Percentiles rank a stretch among this genome's conserved stretches.
These are phyloP conservation scores for Yarrowia sp. DNA, from an alignment of 805 yeast species.

Conservation along the genomic window DNA sequence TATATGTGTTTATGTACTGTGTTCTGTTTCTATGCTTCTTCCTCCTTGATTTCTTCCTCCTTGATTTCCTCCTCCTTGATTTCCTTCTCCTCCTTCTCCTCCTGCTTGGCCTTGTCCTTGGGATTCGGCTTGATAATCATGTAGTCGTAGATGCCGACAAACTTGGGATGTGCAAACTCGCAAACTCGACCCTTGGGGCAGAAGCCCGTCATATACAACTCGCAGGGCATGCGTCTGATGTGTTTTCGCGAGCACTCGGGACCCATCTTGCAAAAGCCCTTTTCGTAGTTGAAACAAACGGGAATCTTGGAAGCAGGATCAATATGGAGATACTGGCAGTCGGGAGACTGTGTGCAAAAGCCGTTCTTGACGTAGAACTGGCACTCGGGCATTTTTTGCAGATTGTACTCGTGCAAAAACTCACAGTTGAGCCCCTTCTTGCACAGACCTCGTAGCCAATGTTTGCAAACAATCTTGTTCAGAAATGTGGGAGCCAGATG, in stretches of 20 bases:
- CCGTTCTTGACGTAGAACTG: conserved; percentile 70
- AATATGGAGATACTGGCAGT: conserved; percentile 86
- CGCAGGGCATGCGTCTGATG: conserved; percentile 70
- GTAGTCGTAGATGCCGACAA: conserved; percentile 42
- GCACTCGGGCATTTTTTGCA: conserved; percentile 96
- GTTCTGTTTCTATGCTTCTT: background rate
- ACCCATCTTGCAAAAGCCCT: conserved; percentile 91
- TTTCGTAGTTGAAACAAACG: conserved; percentile 74
- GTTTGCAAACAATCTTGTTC: conserved; percentile 90
- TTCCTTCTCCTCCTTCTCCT: background rate
- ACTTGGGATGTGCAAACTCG: conserved; percentile 77
- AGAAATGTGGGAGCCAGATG: conserved; percentile 67
- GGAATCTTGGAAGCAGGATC: conserved; percentile 89
- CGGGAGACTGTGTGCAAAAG: conserved; percentile 83
- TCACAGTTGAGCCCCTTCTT: conserved; percentile 96
- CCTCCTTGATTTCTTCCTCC: background rate
- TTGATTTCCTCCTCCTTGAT: background rate
- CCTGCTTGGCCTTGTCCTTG: background rate
- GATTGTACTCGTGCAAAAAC: conserved; percentile 89
- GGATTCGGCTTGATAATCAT: conserved; percentile 38
- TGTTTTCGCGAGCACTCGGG: conserved; percentile 83
- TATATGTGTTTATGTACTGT: background rate
- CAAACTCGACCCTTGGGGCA: conserved; percentile 87
- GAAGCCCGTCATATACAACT: conserved; percentile 78
- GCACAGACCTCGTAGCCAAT: conserved; percentile 96